Evolutionary conservation across 129 eudicot genomes (phyloP).

Genomic region (Helichrysum umbraculigerum): DNA sequence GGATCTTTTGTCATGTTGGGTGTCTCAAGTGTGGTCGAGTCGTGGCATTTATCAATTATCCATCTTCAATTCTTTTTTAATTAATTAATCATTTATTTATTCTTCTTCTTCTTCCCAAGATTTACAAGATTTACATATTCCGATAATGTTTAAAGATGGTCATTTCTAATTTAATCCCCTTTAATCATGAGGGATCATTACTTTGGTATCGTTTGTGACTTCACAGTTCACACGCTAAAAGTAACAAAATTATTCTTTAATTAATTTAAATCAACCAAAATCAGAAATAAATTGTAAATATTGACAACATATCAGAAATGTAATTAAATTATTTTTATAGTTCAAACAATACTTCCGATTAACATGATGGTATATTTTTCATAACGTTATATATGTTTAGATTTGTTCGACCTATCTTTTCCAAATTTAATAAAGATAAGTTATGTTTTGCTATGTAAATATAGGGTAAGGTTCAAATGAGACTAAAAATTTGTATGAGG

Average conservation of each 20-base stretch:
- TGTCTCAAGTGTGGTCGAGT: conserved; percentile 36
- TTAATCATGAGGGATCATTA: conserved; percentile 10
- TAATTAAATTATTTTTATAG: too few relatives aligned
- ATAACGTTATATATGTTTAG: too few relatives aligned
- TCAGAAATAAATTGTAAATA: too few relatives aligned
- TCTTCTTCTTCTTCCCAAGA: conserved; percentile 12
- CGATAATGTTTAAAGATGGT: not conserved
- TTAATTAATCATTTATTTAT: not conserved
- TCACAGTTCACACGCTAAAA: not conserved
- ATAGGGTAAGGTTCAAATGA: too few relatives aligned
- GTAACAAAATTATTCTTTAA: not conserved
- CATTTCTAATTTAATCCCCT: not conserved
- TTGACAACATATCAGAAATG: too few relatives aligned
- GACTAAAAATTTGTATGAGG: too few relatives aligned
- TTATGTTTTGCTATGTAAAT: too few relatives aligned
- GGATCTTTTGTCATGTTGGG: conserved; percentile 41
- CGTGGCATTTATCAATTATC: conserved; percentile 42
- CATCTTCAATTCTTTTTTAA: conserved; percentile 9
- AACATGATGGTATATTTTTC: too few relatives aligned
- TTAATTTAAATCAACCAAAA: too few relatives aligned
- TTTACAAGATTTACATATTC: conserved; percentile 10
- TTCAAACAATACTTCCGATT: not conserved
- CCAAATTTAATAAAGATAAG: too few relatives aligned
- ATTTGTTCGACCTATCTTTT: too few relatives aligned
- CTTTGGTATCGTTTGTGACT: conserved; percentile 3